These are phyloP conservation scores for Grosmannia huntii DNA, from an alignment of 2,329 filamentous ascomycete species.

Conservation along the genomic window DNA sequence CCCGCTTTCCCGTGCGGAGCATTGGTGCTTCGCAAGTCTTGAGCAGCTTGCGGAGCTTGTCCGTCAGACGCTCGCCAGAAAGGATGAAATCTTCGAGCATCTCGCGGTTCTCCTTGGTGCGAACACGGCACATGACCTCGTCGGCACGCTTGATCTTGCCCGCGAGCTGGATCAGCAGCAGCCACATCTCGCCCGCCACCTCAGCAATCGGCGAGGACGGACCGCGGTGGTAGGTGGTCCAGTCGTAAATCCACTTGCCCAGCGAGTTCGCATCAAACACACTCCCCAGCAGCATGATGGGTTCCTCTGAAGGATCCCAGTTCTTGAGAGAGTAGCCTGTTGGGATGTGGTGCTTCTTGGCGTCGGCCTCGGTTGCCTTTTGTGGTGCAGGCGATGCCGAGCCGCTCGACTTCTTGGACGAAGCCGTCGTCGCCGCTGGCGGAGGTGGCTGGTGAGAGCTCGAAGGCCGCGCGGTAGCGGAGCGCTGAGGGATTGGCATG, in stretches of 20 bases:
- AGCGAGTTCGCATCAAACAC: conserved; percentile 97
- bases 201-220: conserved; percentile 74
- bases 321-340: conserved; percentile 91
- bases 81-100: conserved; percentile 84
- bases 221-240: conserved; percentile 86
- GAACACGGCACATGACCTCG: conserved; percentile 60
- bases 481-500: conserved; percentile 30
- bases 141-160: conserved; percentile 90
- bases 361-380: conserved; percentile 47
- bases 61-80: conserved; percentile 74
- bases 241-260: conserved; percentile 99
- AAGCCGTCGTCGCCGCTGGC: conserved; percentile 3
- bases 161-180: conserved; percentile 83
- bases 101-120: conserved; percentile 59
- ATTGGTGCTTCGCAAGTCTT: conserved; percentile 90
- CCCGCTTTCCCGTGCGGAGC: conserved; percentile 74
- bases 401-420: conserved; percentile 17
- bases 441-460: conserved; percentile 28
- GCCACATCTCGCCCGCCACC: conserved; percentile 88
- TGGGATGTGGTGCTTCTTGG: conserved; percentile 61
- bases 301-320: conserved; percentile 90
- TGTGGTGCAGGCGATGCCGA: conserved; percentile 13
- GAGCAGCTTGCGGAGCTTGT: conserved; percentile 73
- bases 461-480: conserved; percentile 37
- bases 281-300: conserved; percentile 85